A percentile compares a stretch with the other conserved stretches of the same genome.
Conservation (phyloP, 129 eudicot species). For the Chrysanthemum seticuspe region DNA sequence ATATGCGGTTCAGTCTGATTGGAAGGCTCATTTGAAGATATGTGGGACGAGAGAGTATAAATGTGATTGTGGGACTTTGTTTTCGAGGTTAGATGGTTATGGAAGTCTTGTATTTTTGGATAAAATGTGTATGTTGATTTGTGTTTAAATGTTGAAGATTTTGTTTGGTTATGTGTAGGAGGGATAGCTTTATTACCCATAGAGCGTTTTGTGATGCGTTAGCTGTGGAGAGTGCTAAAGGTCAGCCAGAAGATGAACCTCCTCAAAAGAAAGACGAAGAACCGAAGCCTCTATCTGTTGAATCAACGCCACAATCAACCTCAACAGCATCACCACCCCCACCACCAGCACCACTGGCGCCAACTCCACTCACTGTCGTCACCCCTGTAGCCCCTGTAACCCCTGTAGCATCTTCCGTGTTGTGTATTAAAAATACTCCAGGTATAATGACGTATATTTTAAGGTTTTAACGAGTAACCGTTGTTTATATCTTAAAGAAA, state of each 20-base stretch:
- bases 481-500: conserved; percentile 25
- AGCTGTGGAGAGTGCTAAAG: conserved; percentile 70
- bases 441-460: conserved; percentile 43
- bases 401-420: conserved; percentile 38
- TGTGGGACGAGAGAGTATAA: conserved; percentile 94
- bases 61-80: conserved; percentile 94
- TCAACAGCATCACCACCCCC: conserved; percentile 41
- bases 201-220: conserved; percentile 94
- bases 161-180: conserved; percentile 46
- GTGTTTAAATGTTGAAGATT: conserved; percentile 18
- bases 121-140: neutral
- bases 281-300: conserved; percentile 38
- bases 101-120: neutral
- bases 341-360: conserved; percentile 32
- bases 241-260: conserved; percentile 39
- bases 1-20: conserved; percentile 96
- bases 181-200: conserved; percentile 95
- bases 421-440: conserved; percentile 46
- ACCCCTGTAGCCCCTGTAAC: conserved; percentile 35
- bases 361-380: conserved; percentile 34
- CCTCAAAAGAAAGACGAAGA: conserved; percentile 39
- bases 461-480: neutral
- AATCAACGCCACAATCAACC: conserved; percentile 37
- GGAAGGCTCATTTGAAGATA: conserved; percentile 92
- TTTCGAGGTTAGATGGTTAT: conserved; percentile 58